Evolutionary conservation across 768 basidiomycete species (phyloP).

Genomic region (Hypholoma fasciculare): DNA sequence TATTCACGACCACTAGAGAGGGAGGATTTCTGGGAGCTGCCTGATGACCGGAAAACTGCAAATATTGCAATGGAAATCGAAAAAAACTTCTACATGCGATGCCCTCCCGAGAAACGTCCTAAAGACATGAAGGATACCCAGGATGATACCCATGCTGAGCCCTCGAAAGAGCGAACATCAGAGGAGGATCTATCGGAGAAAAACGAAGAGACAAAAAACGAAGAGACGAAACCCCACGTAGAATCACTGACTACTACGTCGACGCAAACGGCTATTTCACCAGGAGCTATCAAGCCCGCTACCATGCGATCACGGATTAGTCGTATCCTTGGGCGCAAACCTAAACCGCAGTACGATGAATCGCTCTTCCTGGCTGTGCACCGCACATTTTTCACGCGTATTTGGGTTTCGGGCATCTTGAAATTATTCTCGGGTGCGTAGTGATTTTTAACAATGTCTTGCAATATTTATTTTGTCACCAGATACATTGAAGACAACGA

Average conservation of each 20-base stretch:
- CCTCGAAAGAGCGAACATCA: not conserved
- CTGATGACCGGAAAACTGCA: slow-evolving; percentile 34
- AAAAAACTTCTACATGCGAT: slow-evolving; percentile 47
- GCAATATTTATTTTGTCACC: not conserved
- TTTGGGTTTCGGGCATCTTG: slow-evolving; percentile 49
- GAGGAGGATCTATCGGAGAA: slow-evolving; percentile 7
- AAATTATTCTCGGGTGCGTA: slow-evolving; percentile 42
- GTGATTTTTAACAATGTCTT: not conserved
- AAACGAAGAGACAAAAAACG: not conserved
- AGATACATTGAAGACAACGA: slow-evolving; percentile 52
- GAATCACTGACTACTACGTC: slow-evolving; percentile 7
- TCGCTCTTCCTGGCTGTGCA: slow-evolving; percentile 51
- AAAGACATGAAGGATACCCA: slow-evolving; percentile 21
- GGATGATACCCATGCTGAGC: not conserved
- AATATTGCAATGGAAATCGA: slow-evolving; percentile 43
- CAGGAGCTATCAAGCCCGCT: slow-evolving; percentile 1
- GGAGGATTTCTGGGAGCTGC: slow-evolving; percentile 60
- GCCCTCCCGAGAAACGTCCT: slow-evolving; percentile 50
- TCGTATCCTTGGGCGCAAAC: not conserved
- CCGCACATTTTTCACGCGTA: slow-evolving; percentile 44
- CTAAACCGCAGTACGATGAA: slow-evolving; percentile 37
- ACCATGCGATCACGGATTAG: not conserved
- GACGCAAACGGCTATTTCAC: slow-evolving; percentile 10
- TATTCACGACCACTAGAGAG: slow-evolving; percentile 57
- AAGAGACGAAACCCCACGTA: slow-evolving; percentile 1